Evolutionary conservation across 1,139 yeast species (phyloP).

Genomic region (Sugiyamaella japonica): DNA sequence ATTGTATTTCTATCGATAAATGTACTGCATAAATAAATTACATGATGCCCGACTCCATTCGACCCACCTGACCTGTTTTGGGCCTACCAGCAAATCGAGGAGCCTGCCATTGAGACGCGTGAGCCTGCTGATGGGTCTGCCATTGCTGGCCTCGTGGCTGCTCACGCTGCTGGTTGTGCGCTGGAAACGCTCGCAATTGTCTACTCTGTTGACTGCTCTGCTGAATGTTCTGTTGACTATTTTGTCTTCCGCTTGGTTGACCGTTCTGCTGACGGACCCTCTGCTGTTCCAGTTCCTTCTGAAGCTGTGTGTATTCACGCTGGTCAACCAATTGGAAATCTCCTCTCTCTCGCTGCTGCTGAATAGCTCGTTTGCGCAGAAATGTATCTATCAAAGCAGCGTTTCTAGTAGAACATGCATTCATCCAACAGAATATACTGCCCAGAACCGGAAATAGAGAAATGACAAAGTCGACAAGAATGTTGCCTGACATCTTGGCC

Average conservation of each 20-base stretch:
- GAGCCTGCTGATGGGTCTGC: conserved; percentile 10
- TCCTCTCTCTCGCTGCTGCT: conserved; percentile 25
- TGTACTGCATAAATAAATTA: conserved; percentile 3
- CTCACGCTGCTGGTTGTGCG: neutral
- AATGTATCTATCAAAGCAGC: conserved; percentile 64
- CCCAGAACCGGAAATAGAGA: conserved; percentile 82
- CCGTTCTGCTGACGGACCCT: neutral
- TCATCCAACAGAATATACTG: conserved; percentile 70
- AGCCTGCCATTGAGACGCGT: conserved; percentile 14
- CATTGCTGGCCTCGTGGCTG: conserved; percentile 5
- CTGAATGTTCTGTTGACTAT: neutral
- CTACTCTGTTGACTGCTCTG: neutral
- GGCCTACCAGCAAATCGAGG: conserved; percentile 1
- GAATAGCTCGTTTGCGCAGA: conserved; percentile 32
- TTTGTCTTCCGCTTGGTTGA: conserved; percentile 2
- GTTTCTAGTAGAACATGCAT: conserved; percentile 86
- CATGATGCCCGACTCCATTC: conserved; percentile 23
- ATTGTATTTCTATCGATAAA: neutral
- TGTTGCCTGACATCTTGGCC: conserved; percentile 73
- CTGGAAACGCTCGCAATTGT: neutral
- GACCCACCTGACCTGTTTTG: conserved; percentile 20
- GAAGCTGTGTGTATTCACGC: conserved; percentile 13
- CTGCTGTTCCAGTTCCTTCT: conserved; percentile 9
- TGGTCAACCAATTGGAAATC: conserved; percentile 27
- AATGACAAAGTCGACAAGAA: conserved; percentile 67